Base-by-base conservation (phyloP, 169 alveolate species). In the Plasmodium inui region DNA sequence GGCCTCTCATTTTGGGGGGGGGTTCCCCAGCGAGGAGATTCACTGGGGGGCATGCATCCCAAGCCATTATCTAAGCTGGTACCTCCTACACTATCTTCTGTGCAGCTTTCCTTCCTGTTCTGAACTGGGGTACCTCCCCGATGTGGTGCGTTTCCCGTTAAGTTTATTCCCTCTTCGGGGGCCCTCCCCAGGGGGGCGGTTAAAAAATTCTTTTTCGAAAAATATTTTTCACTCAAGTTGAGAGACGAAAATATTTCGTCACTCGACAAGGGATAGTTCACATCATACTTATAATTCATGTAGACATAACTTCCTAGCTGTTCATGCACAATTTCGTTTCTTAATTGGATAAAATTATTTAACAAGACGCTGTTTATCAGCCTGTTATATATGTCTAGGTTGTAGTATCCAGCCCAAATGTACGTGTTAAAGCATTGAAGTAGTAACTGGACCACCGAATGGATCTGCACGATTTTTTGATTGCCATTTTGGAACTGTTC, bases 401-500 rank as follows among this genome's bases (percentile, higher is more conserved):
- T 89, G 73, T 89, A 89, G 73, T 89, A 89, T 6, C 94, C 94
- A 22, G 94, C 94, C 94, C 94, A 89, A 61, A 89, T 89, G 71
- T 89, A 89, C 72, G 94, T 46, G 50, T 89, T 80, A 79, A 89
- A 89, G 50, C 94, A 89, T 73, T 89, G 79, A 14, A 89, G 71
- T 9, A 89, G 82, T 61, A 89, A 67, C 7, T 89, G 90, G 10
- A 89, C 34, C n/a, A 61, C 37, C 10, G 89, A 89, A 61, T 61
- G 41, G 14, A 89, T 89, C 30, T 57, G 71, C 41, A 81, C 67
- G 5, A 79, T 79, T 12, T 79, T 79, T 57, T 79, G 82, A 79
- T 57, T 57, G 34, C 55, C 44, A 17, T 50, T 79, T 79, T 79
- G 57, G 41, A 89, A 89, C 41, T 89, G 94, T 61, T 89, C 90